phyloP scores from a whole-genome alignment of 495 filamentous ascomycete genomes.

The Clohesyomyces aquaticus region DNA sequence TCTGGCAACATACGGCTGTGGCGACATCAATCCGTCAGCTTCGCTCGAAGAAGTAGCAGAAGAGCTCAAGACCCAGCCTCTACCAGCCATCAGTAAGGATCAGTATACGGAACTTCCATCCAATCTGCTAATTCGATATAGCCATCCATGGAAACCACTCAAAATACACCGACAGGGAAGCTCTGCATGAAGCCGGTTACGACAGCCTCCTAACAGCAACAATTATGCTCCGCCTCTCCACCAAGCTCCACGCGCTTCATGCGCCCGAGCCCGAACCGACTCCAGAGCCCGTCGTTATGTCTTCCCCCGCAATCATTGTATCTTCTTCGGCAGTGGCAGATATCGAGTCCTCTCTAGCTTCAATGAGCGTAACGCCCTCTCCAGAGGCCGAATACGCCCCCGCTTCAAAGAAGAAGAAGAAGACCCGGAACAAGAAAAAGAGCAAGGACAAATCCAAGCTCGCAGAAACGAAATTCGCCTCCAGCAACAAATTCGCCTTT shows the following conservation, averaged over 20 bases:
- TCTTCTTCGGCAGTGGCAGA: not conserved
- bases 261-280: not conserved
- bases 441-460: slow-evolving; percentile 23
- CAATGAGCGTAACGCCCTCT: not conserved
- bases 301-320: not conserved
- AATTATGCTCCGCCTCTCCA: slow-evolving; percentile 64
- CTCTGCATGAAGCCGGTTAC: slow-evolving; percentile 70
- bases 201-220: slow-evolving; percentile 73
- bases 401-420: slow-evolving; percentile 13
- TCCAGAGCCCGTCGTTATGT: not conserved
- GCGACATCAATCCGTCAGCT: slow-evolving; percentile 55
- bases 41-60: slow-evolving; percentile 57
- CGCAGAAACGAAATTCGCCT: slow-evolving; percentile 22
- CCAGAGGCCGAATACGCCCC: not conserved
- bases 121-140: slow-evolving; percentile 30
- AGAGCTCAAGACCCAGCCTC: slow-evolving; percentile 46
- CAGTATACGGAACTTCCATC: slow-evolving; percentile 2
- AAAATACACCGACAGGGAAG: slow-evolving; percentile 53
- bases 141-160: slow-evolving; percentile 50
- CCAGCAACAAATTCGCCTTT: slow-evolving; percentile 23
- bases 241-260: slow-evolving; percentile 51
- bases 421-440: slow-evolving; percentile 28
- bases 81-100: slow-evolving; percentile 55
- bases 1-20: slow-evolving; percentile 62
- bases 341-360: not conserved